A percentile compares a stretch with the other conserved stretches of the same genome.
Conservation (phyloP, 1,139 yeast species). For the Saccharomyces pastorianus region DNA sequence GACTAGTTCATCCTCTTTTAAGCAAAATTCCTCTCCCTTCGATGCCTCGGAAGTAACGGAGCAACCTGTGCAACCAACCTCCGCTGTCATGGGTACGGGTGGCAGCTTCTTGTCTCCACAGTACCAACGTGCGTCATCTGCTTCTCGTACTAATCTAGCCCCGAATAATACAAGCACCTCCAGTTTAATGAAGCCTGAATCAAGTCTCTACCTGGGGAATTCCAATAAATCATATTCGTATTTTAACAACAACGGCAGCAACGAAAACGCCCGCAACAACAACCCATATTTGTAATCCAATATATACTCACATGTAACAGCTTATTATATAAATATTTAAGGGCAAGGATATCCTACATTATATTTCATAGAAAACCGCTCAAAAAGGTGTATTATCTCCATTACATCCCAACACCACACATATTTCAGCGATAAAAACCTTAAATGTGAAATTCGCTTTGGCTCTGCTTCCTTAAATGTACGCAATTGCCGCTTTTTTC, state of each 20-base stretch:
- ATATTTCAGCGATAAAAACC: neutral
- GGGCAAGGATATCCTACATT: neutral
- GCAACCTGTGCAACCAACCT: slow-evolving; percentile 29
- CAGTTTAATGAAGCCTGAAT: slow-evolving; percentile 25
- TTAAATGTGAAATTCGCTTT: neutral
- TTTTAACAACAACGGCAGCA: slow-evolving; percentile 5
- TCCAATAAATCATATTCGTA: slow-evolving; percentile 16
- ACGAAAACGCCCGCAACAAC: neutral
- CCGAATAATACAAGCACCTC: neutral
- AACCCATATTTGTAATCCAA: slow-evolving; percentile 7
- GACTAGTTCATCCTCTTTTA: slow-evolving; percentile 22
- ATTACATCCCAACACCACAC: neutral
- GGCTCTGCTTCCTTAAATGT: neutral
- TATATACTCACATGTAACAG: neutral
- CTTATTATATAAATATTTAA: neutral
- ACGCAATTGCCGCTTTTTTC: neutral
- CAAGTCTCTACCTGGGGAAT: slow-evolving; percentile 20
- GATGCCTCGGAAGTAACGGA: slow-evolving; percentile 10
- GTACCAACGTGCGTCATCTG: neutral
- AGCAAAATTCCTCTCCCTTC: slow-evolving; percentile 7
- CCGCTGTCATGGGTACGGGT: slow-evolving; percentile 26
- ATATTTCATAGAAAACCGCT: neutral
- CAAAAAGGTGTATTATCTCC: neutral
- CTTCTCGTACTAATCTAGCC: slow-evolving; percentile 4
- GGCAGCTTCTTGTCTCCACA: slow-evolving; percentile 1